Evolutionary conservation across 1,284 basidiomycete genomes (phyloP), one percentile per base, ranked within the genome.

Genomic region (Puccinia sorghi): DNA sequence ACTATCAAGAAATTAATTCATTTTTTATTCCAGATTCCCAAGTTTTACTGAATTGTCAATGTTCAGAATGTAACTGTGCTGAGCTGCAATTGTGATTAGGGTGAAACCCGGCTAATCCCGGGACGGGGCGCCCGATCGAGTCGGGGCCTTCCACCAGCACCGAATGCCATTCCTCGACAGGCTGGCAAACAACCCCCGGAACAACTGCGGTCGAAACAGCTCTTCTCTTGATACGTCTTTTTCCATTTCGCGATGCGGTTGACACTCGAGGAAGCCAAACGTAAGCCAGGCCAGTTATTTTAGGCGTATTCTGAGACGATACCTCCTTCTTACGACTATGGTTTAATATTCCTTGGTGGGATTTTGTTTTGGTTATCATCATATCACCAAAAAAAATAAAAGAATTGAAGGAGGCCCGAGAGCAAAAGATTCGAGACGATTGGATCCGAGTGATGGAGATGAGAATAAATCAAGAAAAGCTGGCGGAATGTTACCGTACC

Each of bases 361-460:
- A n/a, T n/a, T n/a, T 37, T 56, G 20, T 48, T 50, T 27, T 41
- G 22, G 11, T 13, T 66, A 17, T 6, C 17, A 20, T n/a, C n/a
- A n/a, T n/a, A n/a, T n/a, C n/a, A n/a, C n/a, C n/a, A 32, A 32
- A 32, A 32, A 32, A 32, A 32, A 32, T 4, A 25, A 25, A 32
- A 78, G 75, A 78, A 59, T 56, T 78, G 27, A 64, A 70, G 56
- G 75, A 78, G 17, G 75, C 64, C 7, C 50, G 75, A 32, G 67
- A 71, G 27, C 43, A 67, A 27, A 78, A 70, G 41, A 78, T 78
- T 41, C 15, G 75, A 37, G 75, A 78, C 48, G 67, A 78, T 57
- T 78, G 75, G 75, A 78, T 78, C 17, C 75, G 75, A 39, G 75
- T 78, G 25, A 78, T 78, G 75, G 41, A 78, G 56, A 70, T 70